These are phyloP conservation scores for Pyropia yezoensis DNA, from an alignment of 23 red algal species.

Conservation along the genomic window DNA sequence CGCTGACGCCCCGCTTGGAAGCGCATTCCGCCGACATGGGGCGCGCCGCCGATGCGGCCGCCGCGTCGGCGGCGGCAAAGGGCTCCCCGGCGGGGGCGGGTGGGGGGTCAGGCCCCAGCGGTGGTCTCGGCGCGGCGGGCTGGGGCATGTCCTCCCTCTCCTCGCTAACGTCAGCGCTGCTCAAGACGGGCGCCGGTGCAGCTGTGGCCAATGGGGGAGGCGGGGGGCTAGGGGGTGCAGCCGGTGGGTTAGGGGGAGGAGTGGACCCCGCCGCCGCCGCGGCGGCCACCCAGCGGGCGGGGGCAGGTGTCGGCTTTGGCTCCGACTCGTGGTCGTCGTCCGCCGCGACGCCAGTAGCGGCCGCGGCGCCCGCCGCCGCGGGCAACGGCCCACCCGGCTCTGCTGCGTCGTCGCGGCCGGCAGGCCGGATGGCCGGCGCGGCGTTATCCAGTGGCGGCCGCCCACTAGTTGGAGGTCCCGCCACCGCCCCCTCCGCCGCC, in stretches of 20 bases:
- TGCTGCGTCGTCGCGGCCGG: too few species aligned
- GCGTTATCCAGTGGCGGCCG: too few species aligned
- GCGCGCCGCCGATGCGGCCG: constrained; percentile 7
- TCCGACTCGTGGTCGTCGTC: constrained; percentile 11
- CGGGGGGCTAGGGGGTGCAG: constrained; percentile 36
- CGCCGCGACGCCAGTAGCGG: constrained; percentile 3
- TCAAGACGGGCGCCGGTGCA: constrained; percentile 3
- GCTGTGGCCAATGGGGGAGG: constrained; percentile 5
- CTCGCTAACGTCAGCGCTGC: constrained; percentile 40
- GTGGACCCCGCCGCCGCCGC: neutral
- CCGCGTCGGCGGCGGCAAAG: neutral
- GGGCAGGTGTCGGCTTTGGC: neutral
- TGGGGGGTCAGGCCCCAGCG: neutral
- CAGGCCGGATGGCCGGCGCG: too few species aligned
- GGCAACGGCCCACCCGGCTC: too few species aligned
- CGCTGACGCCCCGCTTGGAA: constrained; percentile 22
- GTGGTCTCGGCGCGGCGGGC: constrained; percentile 6
- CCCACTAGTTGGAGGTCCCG: too few species aligned
- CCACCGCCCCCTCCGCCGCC: too few species aligned
- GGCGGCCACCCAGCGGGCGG: neutral
- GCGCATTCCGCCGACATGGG: constrained; percentile 32
- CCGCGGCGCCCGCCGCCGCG: constrained; percentile 1
- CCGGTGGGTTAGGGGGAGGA: constrained; percentile 4
- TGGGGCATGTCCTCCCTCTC: constrained; percentile 59
- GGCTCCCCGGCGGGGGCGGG: neutral